Evolutionary conservation across 345 rosid species (phyloP), one percentile per base, ranked within the genome.

Genomic region (Sisymbrium irio): DNA sequence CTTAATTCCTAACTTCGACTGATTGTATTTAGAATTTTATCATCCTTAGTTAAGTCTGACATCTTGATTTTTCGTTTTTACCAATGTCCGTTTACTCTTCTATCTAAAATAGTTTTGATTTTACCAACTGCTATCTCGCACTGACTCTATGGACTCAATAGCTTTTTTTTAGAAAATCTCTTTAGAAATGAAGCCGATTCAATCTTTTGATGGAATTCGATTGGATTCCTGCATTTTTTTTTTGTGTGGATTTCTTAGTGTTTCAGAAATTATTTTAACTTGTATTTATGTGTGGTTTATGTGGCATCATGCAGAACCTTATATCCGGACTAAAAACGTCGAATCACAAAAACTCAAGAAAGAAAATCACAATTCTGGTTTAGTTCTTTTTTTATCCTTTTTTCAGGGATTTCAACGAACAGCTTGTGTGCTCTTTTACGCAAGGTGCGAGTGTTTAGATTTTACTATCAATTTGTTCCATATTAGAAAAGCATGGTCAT

Each of bases 371-470:
- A 18, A 7, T 18, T 27, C 25, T 1, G 0, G 28, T 20, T 47
- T 10, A 1, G 7, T 9, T 49, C 14, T 7, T 54, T 11, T 22
- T n/a, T n/a, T n/a, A n/a, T n/a, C 66, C n/a, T 65, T 32, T 39
- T 35, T 14, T 80, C 53, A 58, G 36, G 71, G 75, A 82, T 82
- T 81, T 80, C 70, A 69, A 54, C 82, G 27, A 80, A 82, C 59
- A 49, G 51, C 6, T 78, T 62, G 0, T 3, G 9, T 62, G 69
- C 69, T n/a, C 62, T 50, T 10, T 41, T 27, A n/a, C 45, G 20
- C 73, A 60, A 93, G 96, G 78, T 90, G 97, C 33, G 86, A 88
- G 74, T 82, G 81, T 74, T 87, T 80, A 65, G 89, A 90, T 79
- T 93, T 73, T 77, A 85, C 39, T 79, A 82, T 32, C 85, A 83